These are phyloP conservation scores for Leucocoprinus sp. DNA, from an alignment of 768 basidiomycete species.

Conservation along the genomic window DNA sequence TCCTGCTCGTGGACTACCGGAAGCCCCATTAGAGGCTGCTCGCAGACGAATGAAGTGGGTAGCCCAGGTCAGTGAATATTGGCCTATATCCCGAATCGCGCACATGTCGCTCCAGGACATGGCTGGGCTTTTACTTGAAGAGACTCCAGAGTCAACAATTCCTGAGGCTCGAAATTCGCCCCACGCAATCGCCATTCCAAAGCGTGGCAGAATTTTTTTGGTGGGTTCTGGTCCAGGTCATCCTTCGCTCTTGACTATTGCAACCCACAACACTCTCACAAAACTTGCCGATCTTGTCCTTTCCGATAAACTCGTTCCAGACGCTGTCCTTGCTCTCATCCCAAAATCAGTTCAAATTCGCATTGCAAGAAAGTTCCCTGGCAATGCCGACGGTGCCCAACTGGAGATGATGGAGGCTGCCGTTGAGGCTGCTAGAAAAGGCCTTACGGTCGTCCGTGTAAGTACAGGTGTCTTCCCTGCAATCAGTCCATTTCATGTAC, in stretches of 20 bases:
- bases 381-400: constrained; percentile 93
- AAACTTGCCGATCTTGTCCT: constrained; percentile 79
- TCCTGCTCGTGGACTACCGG: constrained; percentile 33
- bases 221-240: constrained; percentile 95
- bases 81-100: constrained; percentile 75
- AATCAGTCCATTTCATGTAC: background rate
- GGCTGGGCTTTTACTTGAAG: constrained; percentile 45
- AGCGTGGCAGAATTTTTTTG: constrained; percentile 71
- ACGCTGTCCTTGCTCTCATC: constrained; percentile 78
- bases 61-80: constrained; percentile 94
- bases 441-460: constrained; percentile 82
- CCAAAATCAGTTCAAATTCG: constrained; percentile 64
- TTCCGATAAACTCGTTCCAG: constrained; percentile 94
- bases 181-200: constrained; percentile 27
- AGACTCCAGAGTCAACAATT: constrained; percentile 13
- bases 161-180: constrained; percentile 16
- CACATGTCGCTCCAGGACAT: constrained; percentile 64
- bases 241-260: constrained; percentile 86
- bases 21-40: constrained; percentile 37
- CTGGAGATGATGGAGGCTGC: constrained; percentile 91
- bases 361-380: constrained; percentile 96
- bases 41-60: constrained; percentile 84
- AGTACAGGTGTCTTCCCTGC: constrained; percentile 20
- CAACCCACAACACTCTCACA: constrained; percentile 76
- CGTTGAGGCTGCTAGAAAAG: constrained; percentile 69